Percentiles rank a stretch among this genome's conserved stretches.
These are phyloP conservation scores for Gastrodia elata DNA, from an alignment of 106 monocot species.

Conservation along the genomic window DNA sequence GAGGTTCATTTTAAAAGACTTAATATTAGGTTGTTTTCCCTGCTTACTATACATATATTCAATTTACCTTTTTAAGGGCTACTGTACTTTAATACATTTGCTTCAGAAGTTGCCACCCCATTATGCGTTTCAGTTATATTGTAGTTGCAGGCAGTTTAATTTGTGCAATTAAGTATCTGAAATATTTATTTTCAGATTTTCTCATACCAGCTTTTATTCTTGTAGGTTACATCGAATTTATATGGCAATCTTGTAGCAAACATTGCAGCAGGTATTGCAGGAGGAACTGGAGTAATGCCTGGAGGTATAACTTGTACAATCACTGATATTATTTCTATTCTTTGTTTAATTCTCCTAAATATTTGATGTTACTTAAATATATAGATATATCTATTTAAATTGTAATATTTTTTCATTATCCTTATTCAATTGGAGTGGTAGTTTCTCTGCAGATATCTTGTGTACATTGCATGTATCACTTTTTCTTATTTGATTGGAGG, in stretches of 20 bases:
- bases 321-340: background rate
- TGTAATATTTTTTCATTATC: background rate
- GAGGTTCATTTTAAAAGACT: background rate
- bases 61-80: background rate
- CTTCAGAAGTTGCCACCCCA: background rate
- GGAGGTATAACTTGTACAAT: slow-evolving; percentile 12
- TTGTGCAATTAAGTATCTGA: background rate
- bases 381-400: background rate
- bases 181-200: background rate
- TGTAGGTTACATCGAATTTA: slow-evolving; percentile 21
- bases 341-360: background rate
- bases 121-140: background rate
- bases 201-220: background rate
- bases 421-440: background rate
- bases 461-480: background rate
- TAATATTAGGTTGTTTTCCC: background rate
- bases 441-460: background rate
- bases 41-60: background rate
- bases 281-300: slow-evolving; percentile 26
- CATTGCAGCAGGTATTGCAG: slow-evolving; percentile 27
- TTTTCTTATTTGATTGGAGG: too few relatives aligned
- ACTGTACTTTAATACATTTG: background rate
- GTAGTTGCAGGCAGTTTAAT: background rate
- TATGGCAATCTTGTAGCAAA: slow-evolving; percentile 27
- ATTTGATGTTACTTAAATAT: background rate